These are phyloP conservation scores for Leishmania braziliensis DNA, from an alignment of 208 protist genomes.

Conservation along the genomic window DNA sequence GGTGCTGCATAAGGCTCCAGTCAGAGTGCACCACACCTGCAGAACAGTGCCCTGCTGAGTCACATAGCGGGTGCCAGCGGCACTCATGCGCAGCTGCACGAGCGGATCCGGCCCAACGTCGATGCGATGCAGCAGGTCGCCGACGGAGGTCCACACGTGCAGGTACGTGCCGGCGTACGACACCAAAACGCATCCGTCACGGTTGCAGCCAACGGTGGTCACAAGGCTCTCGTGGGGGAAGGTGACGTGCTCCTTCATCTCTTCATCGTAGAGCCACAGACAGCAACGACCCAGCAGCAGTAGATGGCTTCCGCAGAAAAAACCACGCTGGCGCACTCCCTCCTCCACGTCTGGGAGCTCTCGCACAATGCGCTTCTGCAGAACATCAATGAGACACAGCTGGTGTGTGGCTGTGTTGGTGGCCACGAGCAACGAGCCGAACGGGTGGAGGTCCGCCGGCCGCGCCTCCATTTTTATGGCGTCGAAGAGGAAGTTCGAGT, in stretches of 20 bases:
- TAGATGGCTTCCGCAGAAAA: conserved; percentile 68
- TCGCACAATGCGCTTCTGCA: conserved; percentile 55
- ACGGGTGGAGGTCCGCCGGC: conserved; percentile 42
- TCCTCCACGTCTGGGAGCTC: conserved; percentile 54
- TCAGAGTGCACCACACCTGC: conserved; percentile 69
- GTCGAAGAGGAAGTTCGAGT: conserved; percentile 54
- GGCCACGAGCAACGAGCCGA: conserved; percentile 59
- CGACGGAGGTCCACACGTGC: conserved; percentile 67
- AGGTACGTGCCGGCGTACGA: conserved; percentile 62
- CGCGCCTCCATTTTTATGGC: conserved; percentile 42
- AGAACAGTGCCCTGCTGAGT: conserved; percentile 54
- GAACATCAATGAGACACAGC: conserved; percentile 68
- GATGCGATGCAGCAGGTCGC: conserved; percentile 72
- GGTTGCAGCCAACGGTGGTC: conserved; percentile 49
- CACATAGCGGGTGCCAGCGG: conserved; percentile 53
- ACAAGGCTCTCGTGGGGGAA: conserved; percentile 68
- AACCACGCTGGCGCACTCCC: conserved; percentile 34
- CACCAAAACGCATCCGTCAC: conserved; percentile 64
- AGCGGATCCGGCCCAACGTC: conserved; percentile 58
- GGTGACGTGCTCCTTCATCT: conserved; percentile 26
- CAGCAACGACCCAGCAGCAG: conserved; percentile 47
- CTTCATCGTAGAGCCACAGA: conserved; percentile 57
- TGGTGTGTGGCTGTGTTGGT: conserved; percentile 29
- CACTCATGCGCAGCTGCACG: conserved; percentile 59
- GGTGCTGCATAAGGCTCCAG: conserved; percentile 34